Conservation (phyloP, 73 alveolate genomes). For the Paramecium caudatum region DNA sequence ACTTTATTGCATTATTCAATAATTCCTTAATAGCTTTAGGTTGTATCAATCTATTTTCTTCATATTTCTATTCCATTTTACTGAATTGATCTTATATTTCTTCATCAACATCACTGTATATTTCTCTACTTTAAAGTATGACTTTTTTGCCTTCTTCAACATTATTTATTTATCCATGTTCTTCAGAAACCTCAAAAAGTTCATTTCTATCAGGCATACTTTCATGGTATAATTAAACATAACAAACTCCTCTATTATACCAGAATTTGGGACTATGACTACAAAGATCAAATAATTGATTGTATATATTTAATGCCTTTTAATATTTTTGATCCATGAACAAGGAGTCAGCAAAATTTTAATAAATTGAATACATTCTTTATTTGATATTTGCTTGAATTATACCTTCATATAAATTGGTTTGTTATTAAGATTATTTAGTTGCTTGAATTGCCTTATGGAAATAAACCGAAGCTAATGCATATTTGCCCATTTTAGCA, state of each 20-base stretch:
- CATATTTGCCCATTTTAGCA: conserved; percentile 44
- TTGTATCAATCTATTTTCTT: background rate
- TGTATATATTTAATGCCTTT: conserved; percentile 25
- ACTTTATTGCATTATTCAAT: conserved; percentile 58
- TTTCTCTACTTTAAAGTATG: conserved; percentile 44
- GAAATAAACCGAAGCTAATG: conserved; percentile 25
- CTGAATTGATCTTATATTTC: conserved; percentile 18
- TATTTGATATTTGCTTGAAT: background rate
- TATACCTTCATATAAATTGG: conserved; percentile 11
- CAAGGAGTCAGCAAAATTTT: conserved; percentile 48
- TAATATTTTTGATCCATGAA: conserved; percentile 30
- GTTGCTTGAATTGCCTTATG: conserved; percentile 19
- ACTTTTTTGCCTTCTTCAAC: background rate
- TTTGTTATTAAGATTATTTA: background rate
- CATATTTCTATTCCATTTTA: conserved; percentile 18
- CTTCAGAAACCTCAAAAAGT: background rate
- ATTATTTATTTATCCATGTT: background rate
- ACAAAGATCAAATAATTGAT: conserved; percentile 25
- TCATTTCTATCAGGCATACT: background rate
- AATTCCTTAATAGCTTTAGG: background rate
- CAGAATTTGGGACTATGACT: conserved; percentile 10
- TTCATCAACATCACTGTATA: conserved; percentile 59
- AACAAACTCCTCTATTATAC: conserved; percentile 68
- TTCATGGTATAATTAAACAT: conserved; percentile 27
- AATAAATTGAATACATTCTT: conserved; percentile 23